phyloP scores from a whole-genome alignment of 2,329 filamentous ascomycete species.

The Fusarium oxysporum region DNA sequence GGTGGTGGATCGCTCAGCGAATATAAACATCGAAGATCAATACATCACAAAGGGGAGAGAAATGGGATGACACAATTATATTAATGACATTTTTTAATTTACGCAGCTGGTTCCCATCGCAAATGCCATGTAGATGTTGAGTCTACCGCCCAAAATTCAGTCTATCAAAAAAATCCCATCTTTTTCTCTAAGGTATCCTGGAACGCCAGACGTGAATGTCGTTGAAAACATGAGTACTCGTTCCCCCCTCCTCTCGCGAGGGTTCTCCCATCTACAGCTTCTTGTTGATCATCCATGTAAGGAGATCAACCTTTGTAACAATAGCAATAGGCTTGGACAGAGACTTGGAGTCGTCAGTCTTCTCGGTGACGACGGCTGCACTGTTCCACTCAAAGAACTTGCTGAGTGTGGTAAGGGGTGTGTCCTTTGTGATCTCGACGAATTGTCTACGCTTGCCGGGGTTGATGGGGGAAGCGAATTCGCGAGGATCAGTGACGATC shows the following conservation, averaged over 20 bases:
- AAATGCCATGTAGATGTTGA: slow-evolving; percentile 56
- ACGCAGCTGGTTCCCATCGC: slow-evolving; percentile 26
- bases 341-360: slow-evolving; percentile 64
- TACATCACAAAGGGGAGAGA: background rate
- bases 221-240: slow-evolving; percentile 50
- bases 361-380: slow-evolving; percentile 92
- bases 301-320: slow-evolving; percentile 94
- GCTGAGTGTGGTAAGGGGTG: slow-evolving; percentile 83
- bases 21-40: slow-evolving; percentile 14
- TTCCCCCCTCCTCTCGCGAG: slow-evolving; percentile 43
- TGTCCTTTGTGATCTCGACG: slow-evolving; percentile 94
- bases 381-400: slow-evolving; percentile 99
- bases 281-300: slow-evolving; percentile 89
- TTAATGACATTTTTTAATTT: slow-evolving; percentile 45
- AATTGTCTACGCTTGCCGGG: slow-evolving; percentile 73
- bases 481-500: slow-evolving; percentile 87
- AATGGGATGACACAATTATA: slow-evolving; percentile 32
- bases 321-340: slow-evolving; percentile 84
- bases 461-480: slow-evolving; percentile 61
- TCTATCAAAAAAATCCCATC: slow-evolving; percentile 34
- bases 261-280: slow-evolving; percentile 45
- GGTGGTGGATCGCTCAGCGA: slow-evolving; percentile 86
- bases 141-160: slow-evolving; percentile 50
- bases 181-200: slow-evolving; percentile 41
- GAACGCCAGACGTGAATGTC: slow-evolving; percentile 49